Base-by-base conservation (phyloP, 805 yeast genomes). In the Blastobotrys peoriensis region DNA sequence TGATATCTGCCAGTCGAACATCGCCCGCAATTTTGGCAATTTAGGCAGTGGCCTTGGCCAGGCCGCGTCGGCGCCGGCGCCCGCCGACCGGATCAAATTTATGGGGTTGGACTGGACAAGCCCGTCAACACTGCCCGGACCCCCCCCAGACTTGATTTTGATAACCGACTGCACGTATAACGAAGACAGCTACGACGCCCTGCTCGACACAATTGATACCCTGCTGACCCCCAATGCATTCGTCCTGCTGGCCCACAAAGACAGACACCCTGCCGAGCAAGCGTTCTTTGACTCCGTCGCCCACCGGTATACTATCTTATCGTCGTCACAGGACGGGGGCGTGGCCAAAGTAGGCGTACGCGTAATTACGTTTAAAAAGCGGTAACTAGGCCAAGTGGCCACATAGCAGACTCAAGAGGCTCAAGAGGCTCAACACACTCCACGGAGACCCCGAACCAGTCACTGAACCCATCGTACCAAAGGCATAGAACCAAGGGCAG, bases 111-210 rank as follows among this genome's bases (percentile, higher is more conserved):
- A 69, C 43, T 70, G 74, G 74, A 69, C n/a, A 33, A 16, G 10
- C 41, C 33, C 4, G 33, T 66, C 67, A 20, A 56, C 38, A 23
- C 62, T 36, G 18, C 47, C 45, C 44, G 75, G 66, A 25, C 10
- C 10, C 8, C 10, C 30, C 8, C 13, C 13, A 8, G 58, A 74
- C 46, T 35, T 70, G 16, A 63, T 70, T 6, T 48, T 70, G 1
- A 57, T 59, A 2, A 65, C 73, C 3, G 74, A 70, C 48, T 70
- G 74, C 40, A 68, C 72, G 0, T 70, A 70, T 45, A 70, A 70
- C 45, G 66, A 70, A 1, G 52, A 61, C 20, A 66, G 67, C 50
- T 69, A 66, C 45, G 67, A 63, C 33, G 53, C 61, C 0, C 46
- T 70, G 36, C 49, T 68, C 15, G 54, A 49, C 3, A 67, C 63